Evolutionary conservation across 2,329 filamentous ascomycete species (phyloP).

Genomic region (Paraconiothyrium brasiliense): DNA sequence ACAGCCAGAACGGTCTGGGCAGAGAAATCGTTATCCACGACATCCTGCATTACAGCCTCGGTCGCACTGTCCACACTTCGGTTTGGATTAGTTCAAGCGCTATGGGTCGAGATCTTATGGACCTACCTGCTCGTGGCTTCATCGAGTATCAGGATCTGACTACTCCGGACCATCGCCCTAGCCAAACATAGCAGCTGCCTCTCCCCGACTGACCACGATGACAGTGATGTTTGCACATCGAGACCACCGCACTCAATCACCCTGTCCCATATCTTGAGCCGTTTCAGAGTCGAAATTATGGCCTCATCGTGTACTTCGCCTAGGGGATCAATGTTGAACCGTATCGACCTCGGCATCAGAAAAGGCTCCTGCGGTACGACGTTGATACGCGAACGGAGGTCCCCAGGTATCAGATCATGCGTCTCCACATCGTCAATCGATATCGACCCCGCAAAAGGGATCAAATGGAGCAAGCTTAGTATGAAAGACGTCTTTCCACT

Average conservation of each 20-base stretch:
- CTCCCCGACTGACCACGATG: slow-evolving; percentile 56
- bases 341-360: slow-evolving; percentile 55
- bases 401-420: slow-evolving; percentile 46
- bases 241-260: slow-evolving; percentile 35
- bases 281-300: slow-evolving; percentile 50
- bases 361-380: slow-evolving; percentile 60
- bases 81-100: slow-evolving; percentile 8
- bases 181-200: slow-evolving; percentile 69
- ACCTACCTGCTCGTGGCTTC: slow-evolving; percentile 27
- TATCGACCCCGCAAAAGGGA: slow-evolving; percentile 50
- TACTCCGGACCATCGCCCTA: slow-evolving; percentile 59
- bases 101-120: background rate
- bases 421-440: slow-evolving; percentile 58
- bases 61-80: slow-evolving; percentile 32
- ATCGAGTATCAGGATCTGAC: slow-evolving; percentile 25
- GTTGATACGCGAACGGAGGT: slow-evolving; percentile 53
- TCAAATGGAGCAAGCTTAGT: slow-evolving; percentile 55
- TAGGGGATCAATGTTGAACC: slow-evolving; percentile 57
- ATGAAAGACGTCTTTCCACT: slow-evolving; percentile 51
- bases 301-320: slow-evolving; percentile 39
- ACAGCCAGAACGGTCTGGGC: slow-evolving; percentile 29
- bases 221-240: slow-evolving; percentile 14
- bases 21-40: slow-evolving; percentile 61
- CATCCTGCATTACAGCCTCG: slow-evolving; percentile 63
- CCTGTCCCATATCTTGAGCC: slow-evolving; percentile 52